phyloP scores from a whole-genome alignment of 1,284 basidiomycete genomes.

The Takashimella tepidaria region DNA sequence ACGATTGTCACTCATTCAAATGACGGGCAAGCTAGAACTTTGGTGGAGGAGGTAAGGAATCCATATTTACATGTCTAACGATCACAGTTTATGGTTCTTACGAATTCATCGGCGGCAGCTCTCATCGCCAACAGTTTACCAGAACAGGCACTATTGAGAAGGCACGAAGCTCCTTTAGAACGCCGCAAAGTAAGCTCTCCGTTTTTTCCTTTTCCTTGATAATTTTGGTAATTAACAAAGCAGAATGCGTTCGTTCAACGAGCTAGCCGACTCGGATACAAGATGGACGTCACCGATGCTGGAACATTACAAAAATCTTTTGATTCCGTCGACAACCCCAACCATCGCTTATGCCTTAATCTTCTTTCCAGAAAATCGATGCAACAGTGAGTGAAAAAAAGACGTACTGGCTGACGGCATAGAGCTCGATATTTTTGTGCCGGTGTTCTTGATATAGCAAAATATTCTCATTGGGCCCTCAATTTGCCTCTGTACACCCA shows the following conservation, averaged over 20 bases:
- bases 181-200: constrained; percentile 64
- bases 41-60: constrained; percentile 77
- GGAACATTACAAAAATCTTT: constrained; percentile 81
- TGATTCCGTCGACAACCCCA: constrained; percentile 63
- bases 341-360: constrained; percentile 68
- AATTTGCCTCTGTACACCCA: constrained; percentile 93
- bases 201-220: constrained; percentile 9
- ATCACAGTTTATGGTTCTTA: constrained; percentile 83
- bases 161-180: constrained; percentile 88
- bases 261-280: constrained; percentile 74
- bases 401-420: constrained; percentile 32
- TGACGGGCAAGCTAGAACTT: constrained; percentile 60
- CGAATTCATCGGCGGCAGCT: constrained; percentile 85
- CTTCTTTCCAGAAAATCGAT: constrained; percentile 83
- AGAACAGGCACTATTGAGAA: constrained; percentile 87
- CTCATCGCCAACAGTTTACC: constrained; percentile 89
- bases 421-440: constrained; percentile 97
- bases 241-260: constrained; percentile 72
- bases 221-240: no score
- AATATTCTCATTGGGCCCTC: constrained; percentile 90
- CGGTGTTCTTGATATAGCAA: constrained; percentile 98
- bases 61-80: not conserved
- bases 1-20: constrained; percentile 61
- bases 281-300: constrained; percentile 72
- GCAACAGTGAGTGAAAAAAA: constrained; percentile 43